Base-by-base conservation (phyloP, 2,329 filamentous ascomycete species). In the Colletotrichum australisinense region DNA sequence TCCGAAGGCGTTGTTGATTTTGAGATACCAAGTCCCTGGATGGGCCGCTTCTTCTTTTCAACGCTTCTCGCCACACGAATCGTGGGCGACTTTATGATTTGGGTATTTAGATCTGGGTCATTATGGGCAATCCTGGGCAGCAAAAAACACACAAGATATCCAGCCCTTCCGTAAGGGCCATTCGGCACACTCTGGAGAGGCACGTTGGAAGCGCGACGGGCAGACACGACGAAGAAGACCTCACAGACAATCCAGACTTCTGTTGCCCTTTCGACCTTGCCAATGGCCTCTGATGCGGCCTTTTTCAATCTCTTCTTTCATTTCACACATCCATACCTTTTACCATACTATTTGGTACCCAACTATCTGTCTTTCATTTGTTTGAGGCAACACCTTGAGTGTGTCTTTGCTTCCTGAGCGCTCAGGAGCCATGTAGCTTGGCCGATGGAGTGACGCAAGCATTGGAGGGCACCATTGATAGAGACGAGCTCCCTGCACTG, bases 1-100 rank as follows among this genome's bases (percentile, higher is more conserved):
- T 74, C 58, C 58, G 67, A 70, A 67, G 73, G 73, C 73, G 73
- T 75, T 75, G 73, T 70, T 75, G 66, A 73, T 75, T 75, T 73
- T 73, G 71, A 75, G 73, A 75, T 75, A 75, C 73, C 73, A 75
- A 75, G 71, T 71, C 63, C 71, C 71, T 59, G 56, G 66, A 63
- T 60, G 73, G 71, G 73, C 49, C 63, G 55, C 53, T 64, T 75
- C 66, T 74, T 70, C 71, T 57, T 71, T 74, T 74, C 73, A 62
- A 75, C 49, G 58, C 53, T 70, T 75, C 67, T 65, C 60, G 53
- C 55, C 60, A 63, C 59, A 64, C 57, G 49, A 32, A 32, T 22
- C n/a, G 62, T 60, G 57, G 55, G 65, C 56, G 63, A 70, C 46
- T 62, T 73, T 66, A 66, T 73, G 69, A 73, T 64, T 66, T 71